Evolutionary conservation across 176 grass and related monocot species (phyloP), one percentile per base, ranked within the genome.

Genomic region (Oryza meridionalis): DNA sequence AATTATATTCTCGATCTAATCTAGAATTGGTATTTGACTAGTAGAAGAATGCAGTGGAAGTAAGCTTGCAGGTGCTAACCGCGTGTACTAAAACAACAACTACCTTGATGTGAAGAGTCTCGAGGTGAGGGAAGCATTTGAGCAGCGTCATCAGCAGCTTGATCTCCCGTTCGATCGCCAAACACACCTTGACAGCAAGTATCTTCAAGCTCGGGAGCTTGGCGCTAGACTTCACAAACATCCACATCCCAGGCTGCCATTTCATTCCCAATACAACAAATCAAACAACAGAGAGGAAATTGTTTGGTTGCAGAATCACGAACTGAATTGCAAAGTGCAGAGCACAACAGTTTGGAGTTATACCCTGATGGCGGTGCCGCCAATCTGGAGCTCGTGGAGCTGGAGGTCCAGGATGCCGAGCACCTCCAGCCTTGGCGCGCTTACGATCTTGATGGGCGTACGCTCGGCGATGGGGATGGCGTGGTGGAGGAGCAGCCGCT

Each of bases 21-120:
- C 47, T 50, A 50, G 14, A 16, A 50, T 15, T 50, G 47, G 1
- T 50, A 16, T 16, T 16, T 35, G 33, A 35, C 13, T 16, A 17
- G 0, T 16, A 17, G 49, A 51, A 51, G 49, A 51, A 51, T 51
- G 4, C 12, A 51, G 5, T 16, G 4, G 15, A 51, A 51, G 9
- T 11, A 46, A 51, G 14, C 15, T 51, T 51, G 15, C 49, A 4
- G 44, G 44, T 46, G 44, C 3, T 46, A 46, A 46, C 11, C 11
- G 42, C 42, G 42, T 10, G 42, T 44, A 44, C 42, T 44, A 44
- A 44, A 44, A 44, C 42, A 11, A 74, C 40, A 3, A 74, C 2
- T 72, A 82, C 79, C 43, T 25, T 73, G 74, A 88, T 67, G 53
- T 88, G 80, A 27, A 83, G 86, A 5, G 51, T 88, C 67, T 84